Conservation (phyloP, 1,284 basidiomycete species). For the Ceratobasidium sp. region DNA sequence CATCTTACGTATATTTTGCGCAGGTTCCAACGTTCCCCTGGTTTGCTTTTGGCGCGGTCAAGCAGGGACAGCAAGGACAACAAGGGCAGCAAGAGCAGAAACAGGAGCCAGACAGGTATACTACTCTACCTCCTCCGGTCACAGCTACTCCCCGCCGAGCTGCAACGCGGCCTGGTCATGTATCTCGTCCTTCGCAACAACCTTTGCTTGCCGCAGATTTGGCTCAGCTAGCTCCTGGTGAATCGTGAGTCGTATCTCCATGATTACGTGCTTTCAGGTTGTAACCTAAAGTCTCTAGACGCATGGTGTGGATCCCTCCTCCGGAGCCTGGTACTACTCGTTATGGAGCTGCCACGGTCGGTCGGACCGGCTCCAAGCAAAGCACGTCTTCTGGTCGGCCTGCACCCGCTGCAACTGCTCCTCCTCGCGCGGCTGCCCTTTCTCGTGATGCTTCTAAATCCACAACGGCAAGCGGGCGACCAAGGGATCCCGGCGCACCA, state of each 20-base stretch:
- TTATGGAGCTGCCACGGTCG: conserved; percentile 42
- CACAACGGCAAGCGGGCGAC: conserved; percentile 31
- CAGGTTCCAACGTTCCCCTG: conserved; percentile 76
- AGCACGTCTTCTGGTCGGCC: conserved; percentile 39
- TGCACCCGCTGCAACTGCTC: background rate
- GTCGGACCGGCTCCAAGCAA: conserved; percentile 43
- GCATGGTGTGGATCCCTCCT: conserved; percentile 45
- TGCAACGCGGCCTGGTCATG: conserved; percentile 34
- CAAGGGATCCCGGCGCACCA: conserved; percentile 26
- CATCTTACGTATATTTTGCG: conserved; percentile 30
- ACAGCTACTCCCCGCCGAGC: conserved; percentile 44
- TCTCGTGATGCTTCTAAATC: conserved; percentile 40
- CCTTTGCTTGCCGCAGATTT: conserved; percentile 31
- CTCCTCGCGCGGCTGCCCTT: conserved; percentile 18
- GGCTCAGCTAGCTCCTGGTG: conserved; percentile 36
- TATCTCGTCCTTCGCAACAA: conserved; percentile 42
- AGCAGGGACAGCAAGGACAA: conserved; percentile 29
- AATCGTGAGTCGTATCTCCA: conserved; percentile 37
- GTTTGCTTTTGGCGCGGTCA: conserved; percentile 61
- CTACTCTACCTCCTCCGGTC: conserved; percentile 49
- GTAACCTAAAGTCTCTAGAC: conserved; percentile 14
- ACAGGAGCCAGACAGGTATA: conserved; percentile 26
- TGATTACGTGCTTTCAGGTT: background rate
- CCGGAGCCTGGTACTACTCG: conserved; percentile 32
- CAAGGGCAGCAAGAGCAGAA: conserved; percentile 31